Evolutionary conservation across 129 eudicot genomes (phyloP).

Genomic region (Flaveria brownii): DNA sequence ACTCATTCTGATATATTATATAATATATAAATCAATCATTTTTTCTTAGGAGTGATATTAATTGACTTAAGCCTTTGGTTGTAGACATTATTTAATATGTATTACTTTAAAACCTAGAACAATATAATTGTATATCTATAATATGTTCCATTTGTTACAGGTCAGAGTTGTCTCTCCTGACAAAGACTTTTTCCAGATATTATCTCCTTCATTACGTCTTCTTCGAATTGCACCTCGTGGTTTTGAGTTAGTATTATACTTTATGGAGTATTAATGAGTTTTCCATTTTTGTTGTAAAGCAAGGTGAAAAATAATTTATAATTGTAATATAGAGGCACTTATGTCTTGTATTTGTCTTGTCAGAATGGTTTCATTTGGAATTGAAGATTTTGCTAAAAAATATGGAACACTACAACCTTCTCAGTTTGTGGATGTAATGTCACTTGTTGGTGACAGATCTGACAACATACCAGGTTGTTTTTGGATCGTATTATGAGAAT

Average conservation of each 20-base stretch:
- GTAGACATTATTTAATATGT: not conserved
- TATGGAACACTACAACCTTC: conserved; percentile 75
- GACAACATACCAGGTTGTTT: conserved; percentile 93
- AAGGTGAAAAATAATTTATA: not conserved
- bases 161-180: conserved; percentile 99
- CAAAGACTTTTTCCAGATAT: conserved; percentile 94
- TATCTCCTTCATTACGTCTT: conserved; percentile 96
- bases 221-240: conserved; percentile 97
- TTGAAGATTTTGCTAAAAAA: conserved; percentile 89
- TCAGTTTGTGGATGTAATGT: conserved; percentile 86
- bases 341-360: conserved; percentile 12
- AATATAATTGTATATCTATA: not conserved
- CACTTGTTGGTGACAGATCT: conserved; percentile 94
- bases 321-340: not conserved
- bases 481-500: not conserved
- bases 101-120: not conserved
- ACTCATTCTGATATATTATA: conserved; percentile 20
- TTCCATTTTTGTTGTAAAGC: not conserved
- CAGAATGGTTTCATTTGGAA: conserved; percentile 96
- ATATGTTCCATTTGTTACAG: conserved; percentile 38
- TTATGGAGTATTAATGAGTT: not conserved
- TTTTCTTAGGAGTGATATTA: not conserved
- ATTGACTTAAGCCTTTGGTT: not conserved
- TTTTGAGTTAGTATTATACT: conserved; percentile 62
- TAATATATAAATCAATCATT: conserved; percentile 1